phyloP scores from a whole-genome alignment of 2,329 filamentous ascomycete genomes.

The Botryosphaeria dothidea region DNA sequence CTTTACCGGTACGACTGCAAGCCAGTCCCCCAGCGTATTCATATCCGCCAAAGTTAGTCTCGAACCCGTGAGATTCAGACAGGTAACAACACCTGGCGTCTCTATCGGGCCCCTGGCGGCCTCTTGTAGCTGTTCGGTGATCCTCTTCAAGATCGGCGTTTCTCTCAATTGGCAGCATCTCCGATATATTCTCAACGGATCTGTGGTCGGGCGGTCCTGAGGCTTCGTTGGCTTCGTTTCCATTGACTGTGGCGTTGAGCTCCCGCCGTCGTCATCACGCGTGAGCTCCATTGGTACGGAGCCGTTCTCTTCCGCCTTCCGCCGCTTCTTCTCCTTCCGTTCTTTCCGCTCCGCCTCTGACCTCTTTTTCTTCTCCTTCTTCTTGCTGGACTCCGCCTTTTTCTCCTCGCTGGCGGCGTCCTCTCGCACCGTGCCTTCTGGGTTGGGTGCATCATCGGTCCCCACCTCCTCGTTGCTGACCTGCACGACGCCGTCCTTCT shows the following conservation, averaged over 20 bases:
- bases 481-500: constrained; percentile 47
- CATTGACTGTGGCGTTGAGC: constrained; percentile 21
- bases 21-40: constrained; percentile 85
- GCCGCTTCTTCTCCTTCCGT: constrained; percentile 83
- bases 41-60: constrained; percentile 81
- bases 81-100: constrained; percentile 74
- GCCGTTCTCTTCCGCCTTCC: constrained; percentile 84
- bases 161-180: constrained; percentile 93
- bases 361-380: constrained; percentile 95
- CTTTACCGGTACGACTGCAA: constrained; percentile 88
- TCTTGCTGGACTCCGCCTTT: constrained; percentile 56
- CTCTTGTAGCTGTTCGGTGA: constrained; percentile 82
- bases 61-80: constrained; percentile 82
- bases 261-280: constrained; percentile 57
- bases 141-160: constrained; percentile 86
- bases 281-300: constrained; percentile 81
- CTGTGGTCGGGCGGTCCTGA: constrained; percentile 76
- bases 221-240: constrained; percentile 45
- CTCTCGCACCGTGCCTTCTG: constrained; percentile 36
- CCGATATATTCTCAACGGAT: constrained; percentile 89
- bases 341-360: constrained; percentile 92
- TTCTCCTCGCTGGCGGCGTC: constrained; percentile 26
- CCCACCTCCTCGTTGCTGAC: constrained; percentile 41
- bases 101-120: constrained; percentile 64
- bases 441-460: constrained; percentile 44